Conservation (phyloP, 2,329 filamentous ascomycete genomes). For the Curvularia sp. region DNA sequence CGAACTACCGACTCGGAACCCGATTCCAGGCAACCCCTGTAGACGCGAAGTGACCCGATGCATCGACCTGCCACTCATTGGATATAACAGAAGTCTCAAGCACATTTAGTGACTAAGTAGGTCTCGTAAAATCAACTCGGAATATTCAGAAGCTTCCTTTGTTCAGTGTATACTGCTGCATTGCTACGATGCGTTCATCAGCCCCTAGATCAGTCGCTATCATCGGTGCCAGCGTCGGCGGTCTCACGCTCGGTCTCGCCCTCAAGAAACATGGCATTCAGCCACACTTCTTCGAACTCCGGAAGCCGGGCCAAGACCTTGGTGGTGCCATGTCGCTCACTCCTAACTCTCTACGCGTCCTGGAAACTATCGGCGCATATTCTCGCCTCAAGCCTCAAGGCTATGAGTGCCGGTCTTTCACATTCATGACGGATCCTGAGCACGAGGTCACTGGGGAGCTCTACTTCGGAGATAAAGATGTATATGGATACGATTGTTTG, state of each 20-base stretch:
- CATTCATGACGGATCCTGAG: neutral
- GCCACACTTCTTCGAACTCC: neutral
- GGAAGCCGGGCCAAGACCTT: neutral
- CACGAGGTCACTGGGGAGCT: neutral
- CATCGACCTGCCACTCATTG: no score
- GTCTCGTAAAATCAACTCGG: no score
- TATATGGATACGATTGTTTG: neutral
- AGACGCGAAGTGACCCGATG: no score
- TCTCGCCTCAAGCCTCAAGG: neutral
- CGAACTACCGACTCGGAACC: no score
- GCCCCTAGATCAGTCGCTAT: neutral
- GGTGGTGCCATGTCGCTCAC: neutral
- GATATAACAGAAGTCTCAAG: no score
- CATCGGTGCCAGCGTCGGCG: neutral
- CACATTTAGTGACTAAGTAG: no score
- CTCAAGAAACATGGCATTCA: neutral
- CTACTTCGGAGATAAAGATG: neutral
- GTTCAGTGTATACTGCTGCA: no score
- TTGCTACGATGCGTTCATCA: neutral
- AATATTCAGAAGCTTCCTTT: no score
- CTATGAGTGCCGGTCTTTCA: neutral
- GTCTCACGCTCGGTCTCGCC: neutral
- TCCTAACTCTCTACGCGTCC: neutral
- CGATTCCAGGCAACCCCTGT: no score
- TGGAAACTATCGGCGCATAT: neutral